Evolutionary conservation across 257 asterid genomes (phyloP), one percentile per base, ranked within the genome.

Genomic region (Striga asiatica): DNA sequence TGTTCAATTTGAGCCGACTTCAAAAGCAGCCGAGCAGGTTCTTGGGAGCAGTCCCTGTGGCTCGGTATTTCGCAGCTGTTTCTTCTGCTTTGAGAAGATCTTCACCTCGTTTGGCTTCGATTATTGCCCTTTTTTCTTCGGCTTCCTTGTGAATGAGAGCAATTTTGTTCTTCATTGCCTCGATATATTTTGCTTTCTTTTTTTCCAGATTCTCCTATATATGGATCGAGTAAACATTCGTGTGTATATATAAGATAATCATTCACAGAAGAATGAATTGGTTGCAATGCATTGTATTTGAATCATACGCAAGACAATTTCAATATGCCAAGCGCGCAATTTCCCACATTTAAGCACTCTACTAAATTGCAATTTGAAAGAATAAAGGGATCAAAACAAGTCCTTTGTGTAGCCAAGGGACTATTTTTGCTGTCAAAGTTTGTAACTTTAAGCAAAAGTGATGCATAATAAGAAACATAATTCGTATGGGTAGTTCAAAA

Each of bases 121-220:
- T 80, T 71, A 56, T 57, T 34, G 94, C 94, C 39, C 77, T 78
- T 70, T 81, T 79, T 75, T 89, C 93, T 46, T 89, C 95, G 1
- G 97, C 95, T 47, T 68, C 73, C 68, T 81, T 82, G 74, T 85
- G 94, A 45, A 89, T 39, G n/a, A 59, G 27, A 35, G 92, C 89
- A 25, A 78, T 78, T 68, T 79, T 81, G 84, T 88, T 85, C 20
- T 54, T 77, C 69, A 80, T 68, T 50, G 66, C 79, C 56, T 85
- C 95, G 9, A 72, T 92, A 34, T 82, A 78, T 53, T 66, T 81
- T 57, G 83, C 97, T 66, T 79, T 88, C 78, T 88, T 78, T 68
- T 71, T 79, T 74, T 78, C 81, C 58, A 82, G 27, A 56, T 73
- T 61, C 65, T 82, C 95, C 97, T 85, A 74, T 66, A 53, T 24